phyloP scores from a whole-genome alignment of 257 asterid genomes.

The Cinchona pubescens region DNA sequence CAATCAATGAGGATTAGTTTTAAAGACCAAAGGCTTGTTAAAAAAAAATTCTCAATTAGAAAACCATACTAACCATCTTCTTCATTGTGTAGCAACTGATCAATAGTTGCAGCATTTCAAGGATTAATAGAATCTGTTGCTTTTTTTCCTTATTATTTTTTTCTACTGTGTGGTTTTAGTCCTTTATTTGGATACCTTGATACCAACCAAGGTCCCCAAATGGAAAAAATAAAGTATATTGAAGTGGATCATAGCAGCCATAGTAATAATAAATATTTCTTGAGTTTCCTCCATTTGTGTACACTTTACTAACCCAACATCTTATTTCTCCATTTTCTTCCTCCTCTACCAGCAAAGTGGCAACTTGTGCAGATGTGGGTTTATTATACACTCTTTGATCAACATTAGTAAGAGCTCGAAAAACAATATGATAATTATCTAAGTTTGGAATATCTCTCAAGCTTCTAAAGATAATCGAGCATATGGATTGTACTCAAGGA shows the following conservation, averaged over 20 bases:
- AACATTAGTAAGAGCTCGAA: neutral
- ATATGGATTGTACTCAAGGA: neutral
- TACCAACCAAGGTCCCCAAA: neutral
- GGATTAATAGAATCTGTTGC: too few species aligned
- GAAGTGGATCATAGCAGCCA: neutral
- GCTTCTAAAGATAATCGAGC: neutral
- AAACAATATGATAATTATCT: neutral
- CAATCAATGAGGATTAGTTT: too few species aligned
- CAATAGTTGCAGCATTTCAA: neutral
- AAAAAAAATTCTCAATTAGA: too few species aligned
- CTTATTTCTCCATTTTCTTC: neutral
- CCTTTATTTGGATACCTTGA: neutral
- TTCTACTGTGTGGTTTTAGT: too few species aligned
- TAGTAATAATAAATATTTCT: neutral
- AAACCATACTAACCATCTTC: too few species aligned
- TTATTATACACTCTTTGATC: slow-evolving; percentile 5
- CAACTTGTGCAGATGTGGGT: neutral
- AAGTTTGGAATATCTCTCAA: neutral
- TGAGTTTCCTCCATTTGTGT: neutral
- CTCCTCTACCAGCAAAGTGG: neutral
- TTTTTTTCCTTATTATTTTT: too few species aligned
- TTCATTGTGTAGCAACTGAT: neutral
- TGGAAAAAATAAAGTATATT: neutral
- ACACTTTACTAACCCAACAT: neutral
- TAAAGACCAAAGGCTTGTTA: too few species aligned